These are phyloP conservation scores for Casuarina glauca DNA, from an alignment of 306 rosid species.

Conservation along the genomic window DNA sequence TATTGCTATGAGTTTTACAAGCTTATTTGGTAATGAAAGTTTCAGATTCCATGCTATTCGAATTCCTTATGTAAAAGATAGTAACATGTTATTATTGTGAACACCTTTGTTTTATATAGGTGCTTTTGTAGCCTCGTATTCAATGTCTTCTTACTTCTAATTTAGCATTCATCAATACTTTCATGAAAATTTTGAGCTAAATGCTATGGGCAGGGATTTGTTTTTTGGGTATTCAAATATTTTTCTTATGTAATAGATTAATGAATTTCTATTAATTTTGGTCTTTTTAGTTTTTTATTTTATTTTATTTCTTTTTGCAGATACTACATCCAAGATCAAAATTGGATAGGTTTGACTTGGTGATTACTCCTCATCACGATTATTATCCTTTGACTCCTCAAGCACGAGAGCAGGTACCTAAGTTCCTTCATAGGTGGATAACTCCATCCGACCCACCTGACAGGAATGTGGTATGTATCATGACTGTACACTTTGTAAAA, in stretches of 20 bases:
- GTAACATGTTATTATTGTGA: neutral
- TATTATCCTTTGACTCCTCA: conserved; percentile 81
- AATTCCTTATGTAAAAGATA: neutral
- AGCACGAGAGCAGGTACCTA: conserved; percentile 78
- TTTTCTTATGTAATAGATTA: neutral
- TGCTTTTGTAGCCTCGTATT: neutral
- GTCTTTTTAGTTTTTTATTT: neutral
- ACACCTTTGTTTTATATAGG: neutral
- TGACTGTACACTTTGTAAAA: conserved; percentile 7
- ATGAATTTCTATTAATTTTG: neutral
- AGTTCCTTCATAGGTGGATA: conserved; percentile 74
- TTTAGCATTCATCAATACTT: neutral
- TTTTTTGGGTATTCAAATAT: neutral
- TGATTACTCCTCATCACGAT: conserved; percentile 87
- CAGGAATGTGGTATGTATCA: conserved; percentile 73
- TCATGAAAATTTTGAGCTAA: neutral
- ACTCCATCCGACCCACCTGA: conserved; percentile 89
- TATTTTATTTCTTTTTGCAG: conserved; percentile 19
- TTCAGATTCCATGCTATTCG: neutral
- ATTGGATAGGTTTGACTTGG: conserved; percentile 85
- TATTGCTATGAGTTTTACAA: neutral
- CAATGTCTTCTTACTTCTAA: neutral
- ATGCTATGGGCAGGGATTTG: neutral
- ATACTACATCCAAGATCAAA: conserved; percentile 80
- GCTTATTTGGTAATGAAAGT: neutral